Base-by-base conservation (phyloP, 2,329 filamentous ascomycete species). In the Diaporthe citriasiana region DNA sequence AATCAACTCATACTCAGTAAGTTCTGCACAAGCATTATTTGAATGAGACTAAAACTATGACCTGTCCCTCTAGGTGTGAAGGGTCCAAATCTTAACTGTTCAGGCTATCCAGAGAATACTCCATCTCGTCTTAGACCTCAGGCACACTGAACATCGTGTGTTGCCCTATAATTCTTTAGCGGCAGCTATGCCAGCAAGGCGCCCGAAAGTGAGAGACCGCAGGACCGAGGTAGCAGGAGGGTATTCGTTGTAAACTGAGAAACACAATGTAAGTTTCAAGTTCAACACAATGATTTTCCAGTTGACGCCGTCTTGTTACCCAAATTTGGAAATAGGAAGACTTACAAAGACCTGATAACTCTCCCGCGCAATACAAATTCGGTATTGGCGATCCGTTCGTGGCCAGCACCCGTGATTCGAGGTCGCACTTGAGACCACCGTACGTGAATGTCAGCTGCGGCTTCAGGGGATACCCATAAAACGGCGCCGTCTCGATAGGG, bases 361-460 rank as follows among this genome's bases (percentile, higher is more conserved):
- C 70, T 33, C 70, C 70, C 4, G 70, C 42, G 15, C 55, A 71
- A 19, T 63, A 53, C 45, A 63, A 19, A 30, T 63, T 53, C 9
- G 70, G 56, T 25, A 63, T 59, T 8, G 42, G 70, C 9, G 45
- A 45, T 10, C 33, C 42, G 19, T 53, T 71, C 17, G 70, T 71
- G 7, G 70, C 42, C 30, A 71, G n/a, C 12, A 63, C 56, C 25
- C 56, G 27, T 19, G 70, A 71, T 1, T 71, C 56, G 22, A 71
- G 70, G 40, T 63, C 55, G 27, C 70, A 71, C 56, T 71, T 63
- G 38, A 71, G 27, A 27, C 70, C 56, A 15, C 56, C 56, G 22
- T 71, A 71, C 13, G 70, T 63, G n/a, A 71, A 71, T 15, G 56
- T 71, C 4, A 71, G 56, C 45, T 63, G 70, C 3, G 70, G 55